Evolutionary conservation across 257 asterid species (phyloP), one percentile per base, ranked within the genome.

Genomic region (Ilex asprella): DNA sequence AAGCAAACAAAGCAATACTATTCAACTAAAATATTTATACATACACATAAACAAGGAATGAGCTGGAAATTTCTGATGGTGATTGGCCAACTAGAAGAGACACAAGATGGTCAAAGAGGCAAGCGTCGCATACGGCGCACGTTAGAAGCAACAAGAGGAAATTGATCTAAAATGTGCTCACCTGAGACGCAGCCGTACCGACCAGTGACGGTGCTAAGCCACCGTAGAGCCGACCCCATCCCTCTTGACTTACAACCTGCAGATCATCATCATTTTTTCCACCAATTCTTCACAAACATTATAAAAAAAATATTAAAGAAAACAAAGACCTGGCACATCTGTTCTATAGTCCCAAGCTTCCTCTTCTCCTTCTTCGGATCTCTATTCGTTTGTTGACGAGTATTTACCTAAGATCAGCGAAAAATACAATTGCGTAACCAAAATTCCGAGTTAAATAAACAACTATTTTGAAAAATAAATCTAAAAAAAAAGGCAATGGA

Each of bases 151-250:
- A 58, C 60, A 47, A 46, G 61, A 68, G 52, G 62, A 8, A 55
- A 67, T 60, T 21, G 27, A 47, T 31, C 53, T 8, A 31, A 31
- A 70, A 51, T 35, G 62, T 57, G 68, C 64, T 60, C 67, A 82
- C 98, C 95, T 92, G 95, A 58, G 98, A 92, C 13, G 95, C 81
- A 54, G 98, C 97, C 2, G 98, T 92, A 67, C 98, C 98, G 62
- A 83, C 81, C 32, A 92, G 83, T 3, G 98, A 92, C 44, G 98
- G 98, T 50, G 86, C 74, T 75, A 92, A 81, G 21, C 98, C 98
- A 32, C 98, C 84, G 39, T 92, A 92, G 12, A 92, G 79, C 78
- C 92, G 85, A 69, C 64, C 82, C 98, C 98, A 92, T 2, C 98
- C 98, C 69, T 92, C 98, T 41, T 81, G 89, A 69, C 70, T 83